A percentile compares a stretch with the other conserved stretches of the same genome.
These are phyloP conservation scores for Biscogniauxia mediterranea DNA, from an alignment of 2,329 filamentous ascomycete genomes.

Conservation along the genomic window DNA sequence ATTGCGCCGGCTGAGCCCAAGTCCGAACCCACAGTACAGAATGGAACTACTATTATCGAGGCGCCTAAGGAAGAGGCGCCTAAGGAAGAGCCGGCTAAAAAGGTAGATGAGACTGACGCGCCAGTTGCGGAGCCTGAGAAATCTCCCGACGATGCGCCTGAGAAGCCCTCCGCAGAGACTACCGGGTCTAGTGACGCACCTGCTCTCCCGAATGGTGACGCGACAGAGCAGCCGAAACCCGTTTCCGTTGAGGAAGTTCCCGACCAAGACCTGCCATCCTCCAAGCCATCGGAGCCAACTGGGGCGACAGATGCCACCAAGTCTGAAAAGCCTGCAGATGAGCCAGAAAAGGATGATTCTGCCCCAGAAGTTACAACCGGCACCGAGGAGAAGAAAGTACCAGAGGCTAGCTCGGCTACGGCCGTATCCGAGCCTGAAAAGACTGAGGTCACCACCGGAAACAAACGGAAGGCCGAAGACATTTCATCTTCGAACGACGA, in stretches of 20 bases:
- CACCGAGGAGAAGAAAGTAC: constrained; percentile 3
- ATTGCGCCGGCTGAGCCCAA: constrained; percentile 9
- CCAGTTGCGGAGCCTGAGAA: constrained; percentile 25
- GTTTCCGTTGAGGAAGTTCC: constrained; percentile 30
- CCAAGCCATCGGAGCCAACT: constrained; percentile 12
- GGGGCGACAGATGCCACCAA: constrained; percentile 17
- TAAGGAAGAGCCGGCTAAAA: constrained; percentile 23
- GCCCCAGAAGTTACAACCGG: constrained; percentile 5
- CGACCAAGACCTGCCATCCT: constrained; percentile 24
- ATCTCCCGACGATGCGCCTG: constrained; percentile 16
- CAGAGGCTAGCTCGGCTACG: constrained; percentile 11
- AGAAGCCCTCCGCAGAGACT: constrained; percentile 9
- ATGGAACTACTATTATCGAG: constrained; percentile 12
- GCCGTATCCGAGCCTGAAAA: constrained; percentile 24
- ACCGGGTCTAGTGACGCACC: constrained; percentile 14
- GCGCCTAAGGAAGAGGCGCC: constrained; percentile 20
- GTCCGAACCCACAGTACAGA: constrained; percentile 16
- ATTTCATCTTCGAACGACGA: constrained; percentile 15
- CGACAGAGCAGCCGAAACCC: constrained; percentile 27
- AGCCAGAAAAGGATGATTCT: constrained; percentile 16
- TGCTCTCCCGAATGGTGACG: constrained; percentile 17
- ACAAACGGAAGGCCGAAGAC: constrained; percentile 30
- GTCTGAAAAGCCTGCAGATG: constrained; percentile 21
- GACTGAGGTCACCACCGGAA: constrained; percentile 14
- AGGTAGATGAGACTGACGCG: constrained; percentile 18